A percentile compares a stretch with the other conserved stretches of the same genome.
These are phyloP conservation scores for Chimonanthus salicifolius DNA, from an alignment of 164 flowering plant genomes.

Conservation along the genomic window DNA sequence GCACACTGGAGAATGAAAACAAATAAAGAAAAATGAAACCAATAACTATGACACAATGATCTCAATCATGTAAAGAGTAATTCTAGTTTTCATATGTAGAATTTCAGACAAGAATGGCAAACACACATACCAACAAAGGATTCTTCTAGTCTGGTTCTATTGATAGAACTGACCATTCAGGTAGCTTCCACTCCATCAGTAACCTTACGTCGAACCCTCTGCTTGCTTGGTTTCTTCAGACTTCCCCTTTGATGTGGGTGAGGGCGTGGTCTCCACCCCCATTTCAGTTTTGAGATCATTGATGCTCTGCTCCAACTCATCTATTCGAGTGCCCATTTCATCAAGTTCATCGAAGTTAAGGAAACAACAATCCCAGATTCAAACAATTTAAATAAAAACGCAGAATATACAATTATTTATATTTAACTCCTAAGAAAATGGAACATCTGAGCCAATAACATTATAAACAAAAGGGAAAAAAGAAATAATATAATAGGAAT, in stretches of 20 bases:
- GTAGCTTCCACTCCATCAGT: not conserved
- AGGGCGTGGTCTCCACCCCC: constrained; percentile 69
- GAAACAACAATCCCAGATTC: constrained; percentile 16
- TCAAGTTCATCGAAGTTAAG: constrained; percentile 65
- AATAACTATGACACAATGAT: not conserved
- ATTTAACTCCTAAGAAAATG: not conserved
- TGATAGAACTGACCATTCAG: constrained; percentile 1
- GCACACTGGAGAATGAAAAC: not conserved
- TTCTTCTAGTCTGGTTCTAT: not conserved
- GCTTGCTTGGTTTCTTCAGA: constrained; percentile 17
- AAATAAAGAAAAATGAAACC: not conserved
- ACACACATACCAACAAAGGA: not conserved
- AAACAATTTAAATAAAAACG: not conserved
- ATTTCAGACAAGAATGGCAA: not conserved
- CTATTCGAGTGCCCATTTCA: constrained; percentile 81
- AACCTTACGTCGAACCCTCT: constrained; percentile 12
- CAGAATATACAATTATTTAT: not conserved
- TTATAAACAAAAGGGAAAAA: not conserved
- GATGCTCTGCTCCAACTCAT: constrained; percentile 86
- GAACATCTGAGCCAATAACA: not conserved
- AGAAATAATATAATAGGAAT: not conserved
- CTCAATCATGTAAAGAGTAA: not conserved
- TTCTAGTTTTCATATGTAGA: not conserved
- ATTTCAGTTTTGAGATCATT: constrained; percentile 73
- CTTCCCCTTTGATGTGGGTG: constrained; percentile 31